Percentiles rank a stretch among this genome's conserved stretches.
These are phyloP conservation scores for Escallonia rubra DNA, from an alignment of 129 eudicot genomes.

Conservation along the genomic window DNA sequence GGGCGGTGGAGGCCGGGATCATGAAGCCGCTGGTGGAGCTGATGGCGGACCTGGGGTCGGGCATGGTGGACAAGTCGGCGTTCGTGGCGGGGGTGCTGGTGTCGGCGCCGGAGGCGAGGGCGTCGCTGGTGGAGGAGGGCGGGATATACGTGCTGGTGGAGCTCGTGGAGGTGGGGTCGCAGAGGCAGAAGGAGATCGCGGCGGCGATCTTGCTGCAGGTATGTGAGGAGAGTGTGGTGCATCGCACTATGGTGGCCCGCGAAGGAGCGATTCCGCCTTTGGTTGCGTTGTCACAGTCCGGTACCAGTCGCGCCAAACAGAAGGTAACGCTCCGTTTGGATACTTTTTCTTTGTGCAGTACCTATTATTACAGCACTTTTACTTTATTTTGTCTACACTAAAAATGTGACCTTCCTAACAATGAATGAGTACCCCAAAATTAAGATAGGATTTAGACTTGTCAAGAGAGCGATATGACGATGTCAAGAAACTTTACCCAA, in stretches of 20 bases:
- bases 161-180: slow-evolving; percentile 73
- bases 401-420: too few species aligned
- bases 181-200: slow-evolving; percentile 83
- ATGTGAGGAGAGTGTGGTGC: slow-evolving; percentile 56
- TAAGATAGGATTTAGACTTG: too few species aligned
- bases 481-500: too few species aligned
- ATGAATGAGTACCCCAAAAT: too few species aligned
- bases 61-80: slow-evolving; percentile 85
- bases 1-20: slow-evolving; percentile 70
- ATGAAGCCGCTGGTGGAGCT: slow-evolving; percentile 74
- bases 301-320: slow-evolving; percentile 68
- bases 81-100: slow-evolving; percentile 54
- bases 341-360: too few species aligned
- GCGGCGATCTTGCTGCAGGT: slow-evolving; percentile 67
- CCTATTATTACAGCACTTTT: too few species aligned
- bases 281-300: slow-evolving; percentile 71
- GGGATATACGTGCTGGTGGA: slow-evolving; percentile 91
- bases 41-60: slow-evolving; percentile 72
- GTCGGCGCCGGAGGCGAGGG: slow-evolving; percentile 52
- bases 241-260: slow-evolving; percentile 85
- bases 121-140: slow-evolving; percentile 78
- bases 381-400: too few species aligned
- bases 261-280: slow-evolving; percentile 96
- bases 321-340: slow-evolving; percentile 38
- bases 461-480: too few species aligned